Conservation (phyloP, 139 green algal genomes). For the Pleodorina starrii region DNA sequence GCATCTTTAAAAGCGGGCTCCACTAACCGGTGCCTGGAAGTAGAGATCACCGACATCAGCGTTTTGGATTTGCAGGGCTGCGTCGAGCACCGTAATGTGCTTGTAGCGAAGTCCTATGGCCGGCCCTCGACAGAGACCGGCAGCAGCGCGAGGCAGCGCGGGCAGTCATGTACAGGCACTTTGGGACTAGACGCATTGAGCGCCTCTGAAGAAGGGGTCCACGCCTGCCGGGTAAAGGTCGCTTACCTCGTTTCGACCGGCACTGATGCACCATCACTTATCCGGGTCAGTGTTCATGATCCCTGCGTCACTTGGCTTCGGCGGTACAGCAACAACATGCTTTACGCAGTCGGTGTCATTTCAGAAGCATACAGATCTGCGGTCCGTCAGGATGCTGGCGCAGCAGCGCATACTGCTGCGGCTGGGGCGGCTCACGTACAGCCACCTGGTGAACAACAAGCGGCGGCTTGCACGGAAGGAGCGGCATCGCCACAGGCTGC, state of each 20-base stretch:
- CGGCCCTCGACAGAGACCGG: background rate
- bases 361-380: background rate
- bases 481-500: no score
- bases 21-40: background rate
- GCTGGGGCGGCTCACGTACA: background rate
- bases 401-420: background rate
- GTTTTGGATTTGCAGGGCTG: constrained; percentile 49
- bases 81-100: constrained; percentile 61
- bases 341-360: background rate
- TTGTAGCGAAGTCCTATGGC: background rate
- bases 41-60: background rate
- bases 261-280: background rate
- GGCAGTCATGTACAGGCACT: background rate
- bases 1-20: no score
- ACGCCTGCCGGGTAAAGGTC: background rate
- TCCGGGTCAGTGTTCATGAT: constrained; percentile 1
- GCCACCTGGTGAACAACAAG: background rate
- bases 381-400: background rate
- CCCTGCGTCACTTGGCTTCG: constrained; percentile 30
- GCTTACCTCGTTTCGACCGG: background rate
- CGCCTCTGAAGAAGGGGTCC: background rate
- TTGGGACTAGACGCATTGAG: background rate
- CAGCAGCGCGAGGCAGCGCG: no score
- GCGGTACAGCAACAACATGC: constrained; percentile 31
- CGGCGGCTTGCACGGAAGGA: no score